Evolutionary conservation across 2,329 filamentous ascomycete species (phyloP), one percentile per base, ranked within the genome.

Genomic region (Teratosphaeria zuluensis): DNA sequence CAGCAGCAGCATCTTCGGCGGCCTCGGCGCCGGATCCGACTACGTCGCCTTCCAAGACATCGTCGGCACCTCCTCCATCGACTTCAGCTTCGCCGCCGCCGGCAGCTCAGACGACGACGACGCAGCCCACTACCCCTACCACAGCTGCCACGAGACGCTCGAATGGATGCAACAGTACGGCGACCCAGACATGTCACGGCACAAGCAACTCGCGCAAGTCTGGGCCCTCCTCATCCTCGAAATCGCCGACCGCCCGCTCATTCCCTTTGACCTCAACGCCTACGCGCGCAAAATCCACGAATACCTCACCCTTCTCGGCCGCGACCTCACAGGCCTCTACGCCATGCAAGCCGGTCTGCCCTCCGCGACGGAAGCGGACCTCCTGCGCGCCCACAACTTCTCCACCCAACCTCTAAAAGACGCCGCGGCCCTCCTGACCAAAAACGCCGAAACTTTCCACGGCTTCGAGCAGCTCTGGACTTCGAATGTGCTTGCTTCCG

Each of bases 1-100:
- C 19, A 77, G 81, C 1, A 76, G 81, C 14, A 79, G 75, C 24
- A 77, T 97, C 24, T 51, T 59, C 0, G 84, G 85, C 53, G 83
- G 84, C 1, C 79, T 95, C 0, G 90, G 86, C 12, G 85, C 85
- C 4, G 86, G 82, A 9, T 88, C 90, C 64, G 94, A 97, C 73
- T 94, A 90, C 67, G 88, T 91, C 2, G 85, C 91, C 1, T 99
- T 97, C 73, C 92, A 95, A 73, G 84, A 92, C 70, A 89, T 97
- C 55, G 90, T 90, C 0, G 94, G 94, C 56, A 91, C 86, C 7
- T 92, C 90, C 52, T 92, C 89, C 11, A 79, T 99, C 58, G 91
- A 97, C 71, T 83, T 99, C 64, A 81, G 84, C 31, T 97, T 99
- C 69, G 74, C 77, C 42, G 56, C 59, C 7, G 32, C 28, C 21